These are phyloP conservation scores for Macrolepiota fuliginosa DNA, from an alignment of 768 basidiomycete species.

Conservation along the genomic window DNA sequence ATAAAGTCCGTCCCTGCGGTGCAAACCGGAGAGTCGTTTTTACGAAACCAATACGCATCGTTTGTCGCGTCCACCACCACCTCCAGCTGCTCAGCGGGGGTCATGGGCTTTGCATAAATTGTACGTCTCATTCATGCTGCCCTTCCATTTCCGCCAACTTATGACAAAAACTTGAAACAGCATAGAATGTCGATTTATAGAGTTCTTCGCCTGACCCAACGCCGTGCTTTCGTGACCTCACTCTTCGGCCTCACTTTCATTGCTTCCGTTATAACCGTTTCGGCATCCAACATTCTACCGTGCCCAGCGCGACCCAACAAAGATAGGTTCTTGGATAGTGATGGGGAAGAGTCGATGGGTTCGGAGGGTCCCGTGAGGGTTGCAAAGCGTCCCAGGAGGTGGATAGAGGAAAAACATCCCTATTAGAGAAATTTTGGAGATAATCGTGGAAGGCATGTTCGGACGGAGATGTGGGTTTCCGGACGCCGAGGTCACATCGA, in stretches of 20 bases:
- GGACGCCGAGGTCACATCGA: background rate
- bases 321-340: slow-evolving; percentile 57
- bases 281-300: slow-evolving; percentile 74
- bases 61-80: background rate
- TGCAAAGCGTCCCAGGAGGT: slow-evolving; percentile 62
- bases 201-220: slow-evolving; percentile 60
- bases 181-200: slow-evolving; percentile 56
- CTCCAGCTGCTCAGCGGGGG: slow-evolving; percentile 12
- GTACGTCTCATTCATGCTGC: slow-evolving; percentile 13
- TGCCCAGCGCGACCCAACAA: slow-evolving; percentile 71
- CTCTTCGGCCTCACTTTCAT: slow-evolving; percentile 81
- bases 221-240: slow-evolving; percentile 71
- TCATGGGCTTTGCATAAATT: slow-evolving; percentile 25
- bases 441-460: background rate
- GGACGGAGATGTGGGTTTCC: background rate
- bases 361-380: slow-evolving; percentile 44
- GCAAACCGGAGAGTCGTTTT: slow-evolving; percentile 25
- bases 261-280: slow-evolving; percentile 76
- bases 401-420: slow-evolving; percentile 75
- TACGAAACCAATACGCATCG: background rate
- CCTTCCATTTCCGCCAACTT: background rate
- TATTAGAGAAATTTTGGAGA: slow-evolving; percentile 25
- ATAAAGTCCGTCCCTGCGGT: slow-evolving; percentile 25
- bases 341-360: slow-evolving; percentile 23
- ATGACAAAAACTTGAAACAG: background rate